Conservation (phyloP, 2,329 filamentous ascomycete species). For the Aspergillus sp. region DNA sequence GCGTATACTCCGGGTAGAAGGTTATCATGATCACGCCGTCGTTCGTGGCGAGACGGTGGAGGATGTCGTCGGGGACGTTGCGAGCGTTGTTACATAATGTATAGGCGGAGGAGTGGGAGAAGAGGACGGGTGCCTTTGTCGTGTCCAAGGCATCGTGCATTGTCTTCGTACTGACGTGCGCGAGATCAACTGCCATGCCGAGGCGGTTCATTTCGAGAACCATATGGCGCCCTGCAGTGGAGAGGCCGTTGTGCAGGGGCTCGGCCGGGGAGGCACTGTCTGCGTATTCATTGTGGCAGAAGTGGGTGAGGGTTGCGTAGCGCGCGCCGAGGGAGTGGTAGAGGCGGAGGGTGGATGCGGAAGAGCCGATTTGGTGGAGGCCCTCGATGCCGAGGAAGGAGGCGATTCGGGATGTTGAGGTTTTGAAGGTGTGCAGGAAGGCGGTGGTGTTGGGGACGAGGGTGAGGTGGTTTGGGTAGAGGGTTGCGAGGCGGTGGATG, state of each 20-base stretch:
- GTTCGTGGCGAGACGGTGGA: conserved; percentile 71
- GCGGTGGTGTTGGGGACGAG: conserved; percentile 14
- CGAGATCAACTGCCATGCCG: conserved; percentile 89
- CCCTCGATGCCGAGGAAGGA: conserved; percentile 82
- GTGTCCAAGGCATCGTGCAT: conserved; percentile 79
- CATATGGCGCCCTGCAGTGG: conserved; percentile 64
- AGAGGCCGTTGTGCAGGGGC: conserved; percentile 61
- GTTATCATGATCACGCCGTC: conserved; percentile 88
- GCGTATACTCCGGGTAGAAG: conserved; percentile 79
- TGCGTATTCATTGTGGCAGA: conserved; percentile 87
- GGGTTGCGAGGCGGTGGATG: conserved; percentile 28
- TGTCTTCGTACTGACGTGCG: conserved; percentile 75
- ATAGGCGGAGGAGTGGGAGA: conserved; percentile 81
- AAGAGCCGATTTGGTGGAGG: conserved; percentile 91
- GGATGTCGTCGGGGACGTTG: conserved; percentile 83
- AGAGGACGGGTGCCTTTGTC: conserved; percentile 80
- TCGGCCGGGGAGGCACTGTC: conserved; percentile 68
- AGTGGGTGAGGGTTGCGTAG: conserved; percentile 88
- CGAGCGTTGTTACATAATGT: conserved; percentile 81
- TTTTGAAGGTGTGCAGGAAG: conserved; percentile 52
- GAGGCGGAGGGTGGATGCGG: conserved; percentile 62
- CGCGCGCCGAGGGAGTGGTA: conserved; percentile 78
- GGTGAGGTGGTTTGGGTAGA: conserved; percentile 4
- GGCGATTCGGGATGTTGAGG: conserved; percentile 64
- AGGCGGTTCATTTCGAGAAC: conserved; percentile 90